These are phyloP conservation scores for Penicillium sp. DNA, from an alignment of 2,329 filamentous ascomycete species.

Conservation along the genomic window DNA sequence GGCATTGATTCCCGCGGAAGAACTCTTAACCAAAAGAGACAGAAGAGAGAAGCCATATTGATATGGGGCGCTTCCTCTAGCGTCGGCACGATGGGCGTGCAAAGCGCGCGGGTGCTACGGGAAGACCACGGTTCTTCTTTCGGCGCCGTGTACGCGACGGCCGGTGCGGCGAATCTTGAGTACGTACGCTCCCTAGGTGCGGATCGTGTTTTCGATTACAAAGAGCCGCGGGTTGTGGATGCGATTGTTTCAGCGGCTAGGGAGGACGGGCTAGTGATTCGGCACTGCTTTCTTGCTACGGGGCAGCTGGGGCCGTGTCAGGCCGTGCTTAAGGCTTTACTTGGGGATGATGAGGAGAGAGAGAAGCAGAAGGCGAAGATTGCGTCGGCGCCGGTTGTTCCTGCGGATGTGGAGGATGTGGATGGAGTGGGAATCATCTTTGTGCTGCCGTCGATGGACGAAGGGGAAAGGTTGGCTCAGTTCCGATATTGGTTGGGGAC, in stretches of 20 bases:
- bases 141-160: conserved; percentile 46
- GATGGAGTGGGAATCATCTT: conserved; percentile 42
- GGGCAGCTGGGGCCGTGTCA: conserved; percentile 41
- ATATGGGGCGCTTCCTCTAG: conserved; percentile 51
- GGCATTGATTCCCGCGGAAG: neutral
- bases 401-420: conserved; percentile 28
- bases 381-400: conserved; percentile 40
- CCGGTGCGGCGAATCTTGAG: conserved; percentile 33
- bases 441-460: conserved; percentile 36
- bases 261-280: conserved; percentile 39
- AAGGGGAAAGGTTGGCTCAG: conserved; percentile 38
- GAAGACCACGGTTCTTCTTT: conserved; percentile 34
- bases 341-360: neutral
- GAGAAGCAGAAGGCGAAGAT: conserved; percentile 30
- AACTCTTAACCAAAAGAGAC: neutral
- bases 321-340: conserved; percentile 39
- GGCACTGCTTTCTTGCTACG: conserved; percentile 45
- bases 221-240: conserved; percentile 23
- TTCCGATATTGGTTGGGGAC: conserved; percentile 45
- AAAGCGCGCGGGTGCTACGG: conserved; percentile 40
- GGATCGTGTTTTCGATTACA: conserved; percentile 47
- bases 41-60: conserved; percentile 37
- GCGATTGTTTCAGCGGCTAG: conserved; percentile 39
- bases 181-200: conserved; percentile 36
- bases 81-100: conserved; percentile 48